These are phyloP conservation scores for Bonia amplexicaulis DNA, from an alignment of 176 grass and related monocot species.

Conservation along the genomic window DNA sequence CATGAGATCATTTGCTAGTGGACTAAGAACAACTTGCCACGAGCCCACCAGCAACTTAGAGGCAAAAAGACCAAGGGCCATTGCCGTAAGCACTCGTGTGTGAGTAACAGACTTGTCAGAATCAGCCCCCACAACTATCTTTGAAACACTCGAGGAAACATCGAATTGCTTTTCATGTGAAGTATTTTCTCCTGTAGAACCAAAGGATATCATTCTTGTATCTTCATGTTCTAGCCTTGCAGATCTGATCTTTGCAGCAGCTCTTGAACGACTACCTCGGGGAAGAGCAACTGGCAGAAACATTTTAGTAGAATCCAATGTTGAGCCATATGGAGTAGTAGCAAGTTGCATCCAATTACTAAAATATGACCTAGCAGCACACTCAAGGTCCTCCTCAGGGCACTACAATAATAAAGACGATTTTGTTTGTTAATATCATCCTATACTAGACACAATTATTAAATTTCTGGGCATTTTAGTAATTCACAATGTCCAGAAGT, in stretches of 20 bases:
- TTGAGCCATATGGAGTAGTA: constrained; percentile 83
- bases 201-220: constrained; percentile 49
- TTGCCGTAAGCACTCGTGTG: constrained; percentile 83
- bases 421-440: constrained; percentile 31
- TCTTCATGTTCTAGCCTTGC: constrained; percentile 57
- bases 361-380: constrained; percentile 68
- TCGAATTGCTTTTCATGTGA: constrained; percentile 53
- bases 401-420: constrained; percentile 53
- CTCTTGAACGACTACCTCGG: constrained; percentile 84
- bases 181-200: constrained; percentile 55
- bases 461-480: constrained; percentile 11
- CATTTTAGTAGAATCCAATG: constrained; percentile 78
- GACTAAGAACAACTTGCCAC: constrained; percentile 71
- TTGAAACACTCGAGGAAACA: constrained; percentile 43
- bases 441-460: constrained; percentile 1
- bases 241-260: constrained; percentile 90
- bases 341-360: constrained; percentile 80
- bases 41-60: constrained; percentile 72
- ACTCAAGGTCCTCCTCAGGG: constrained; percentile 77
- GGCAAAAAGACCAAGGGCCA: constrained; percentile 83
- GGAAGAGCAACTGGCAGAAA: constrained; percentile 94
- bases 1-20: constrained; percentile 58
- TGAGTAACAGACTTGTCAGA: constrained; percentile 93
- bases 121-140: constrained; percentile 83
- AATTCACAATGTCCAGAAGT: constrained; percentile 15